Base-by-base conservation (phyloP, 2,329 filamentous ascomycete species). In the Paecilomyces variotii region DNA sequence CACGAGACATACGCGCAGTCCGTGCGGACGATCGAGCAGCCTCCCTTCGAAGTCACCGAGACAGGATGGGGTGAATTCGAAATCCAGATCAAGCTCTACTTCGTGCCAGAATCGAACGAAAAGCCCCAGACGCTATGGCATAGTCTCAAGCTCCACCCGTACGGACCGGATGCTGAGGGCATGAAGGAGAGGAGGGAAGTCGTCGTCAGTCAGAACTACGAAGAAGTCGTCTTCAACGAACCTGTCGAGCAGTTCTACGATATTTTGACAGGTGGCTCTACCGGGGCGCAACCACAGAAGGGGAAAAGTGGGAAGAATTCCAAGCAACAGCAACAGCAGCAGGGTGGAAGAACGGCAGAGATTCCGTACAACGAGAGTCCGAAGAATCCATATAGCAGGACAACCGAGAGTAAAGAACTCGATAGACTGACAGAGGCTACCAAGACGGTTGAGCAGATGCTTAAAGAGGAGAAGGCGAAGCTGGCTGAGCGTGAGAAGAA, bases 1-100 rank as follows among this genome's bases (percentile, higher is more conserved):
- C 93, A 97, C 80, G 92, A 97, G 75, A 97, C 93, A 9, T 97
- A 97, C 72, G 87, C 91, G 28, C 96, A 97, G 74, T 89, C 89
- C 59, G 83, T 94, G 25, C 88, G 94, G 66, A 96, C 88, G 72
- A 81, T 94, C 68, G 92, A 96, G 68, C 84, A 85, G 61, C 84
- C 89, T 69, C 91, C 80, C 10, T 99, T 97, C 68, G 81, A 90
- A 68, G 88, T 97, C 61, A 84, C 85, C 62, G 94, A 97, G 75
- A 97, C 94, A 0, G 94, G 94, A 54, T 99, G 95, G 90, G 94
- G 94, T 68, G 94, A 97, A 77, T 99, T 99, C 78, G 91, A 94
- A 73, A 95, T 99, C 68, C 90, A 92, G 62, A 88, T 99, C 71
- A 91, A 96, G 71, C 82, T 99, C 52, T 96, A 96, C 79, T 99